Conservation (phyloP, 129 eudicot species). For the Deinandra increscens region DNA sequence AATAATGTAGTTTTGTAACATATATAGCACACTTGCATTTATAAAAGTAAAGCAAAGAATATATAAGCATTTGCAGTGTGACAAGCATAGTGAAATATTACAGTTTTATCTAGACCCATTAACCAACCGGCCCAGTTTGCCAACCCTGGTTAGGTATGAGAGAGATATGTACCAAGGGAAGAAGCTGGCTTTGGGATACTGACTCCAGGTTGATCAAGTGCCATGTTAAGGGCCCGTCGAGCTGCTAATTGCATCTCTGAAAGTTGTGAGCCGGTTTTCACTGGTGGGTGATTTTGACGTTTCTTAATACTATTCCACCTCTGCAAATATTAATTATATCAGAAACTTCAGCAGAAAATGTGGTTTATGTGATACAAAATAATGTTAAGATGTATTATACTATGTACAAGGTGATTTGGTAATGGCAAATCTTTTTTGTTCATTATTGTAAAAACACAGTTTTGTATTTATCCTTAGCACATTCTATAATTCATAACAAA, state of each 20-base stretch:
- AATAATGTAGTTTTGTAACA: background rate
- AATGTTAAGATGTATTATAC: background rate
- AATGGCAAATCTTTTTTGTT: constrained; percentile 27
- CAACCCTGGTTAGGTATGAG: constrained; percentile 12
- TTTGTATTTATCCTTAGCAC: background rate
- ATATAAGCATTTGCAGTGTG: background rate
- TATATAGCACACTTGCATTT: background rate
- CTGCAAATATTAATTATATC: constrained; percentile 45
- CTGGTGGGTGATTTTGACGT: constrained; percentile 38
- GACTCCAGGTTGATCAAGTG: constrained; percentile 51
- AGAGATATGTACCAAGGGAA: constrained; percentile 33
- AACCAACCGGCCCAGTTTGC: background rate
- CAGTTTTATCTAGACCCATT: background rate
- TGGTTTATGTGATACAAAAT: background rate
- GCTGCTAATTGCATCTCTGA: constrained; percentile 64
- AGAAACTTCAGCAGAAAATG: constrained; percentile 23
- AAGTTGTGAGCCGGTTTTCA: constrained; percentile 53
- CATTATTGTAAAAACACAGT: background rate
- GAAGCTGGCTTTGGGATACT: constrained; percentile 40
- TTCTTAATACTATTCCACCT: constrained; percentile 77
- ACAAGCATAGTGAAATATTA: background rate
- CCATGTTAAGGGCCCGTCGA: constrained; percentile 62
- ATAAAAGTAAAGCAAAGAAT: background rate
- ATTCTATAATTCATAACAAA: background rate
- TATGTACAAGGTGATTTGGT: constrained; percentile 5